phyloP scores from a whole-genome alignment of 2,329 filamentous ascomycete species.

The Colletotrichum siamense region DNA sequence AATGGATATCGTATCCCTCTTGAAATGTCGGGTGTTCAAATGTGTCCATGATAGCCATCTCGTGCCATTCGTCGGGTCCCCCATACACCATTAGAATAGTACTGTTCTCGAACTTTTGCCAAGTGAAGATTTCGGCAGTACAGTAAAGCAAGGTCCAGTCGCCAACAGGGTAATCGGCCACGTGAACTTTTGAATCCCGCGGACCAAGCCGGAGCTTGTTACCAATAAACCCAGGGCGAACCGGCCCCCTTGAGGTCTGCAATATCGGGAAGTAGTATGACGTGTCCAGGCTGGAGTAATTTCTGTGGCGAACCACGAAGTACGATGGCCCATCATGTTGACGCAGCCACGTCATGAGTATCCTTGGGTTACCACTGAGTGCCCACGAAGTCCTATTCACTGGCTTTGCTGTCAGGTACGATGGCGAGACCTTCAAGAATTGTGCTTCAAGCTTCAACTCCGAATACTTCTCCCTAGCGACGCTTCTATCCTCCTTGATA shows the following conservation, averaged over 20 bases:
- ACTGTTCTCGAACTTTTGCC: constrained; percentile 66
- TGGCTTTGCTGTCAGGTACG: constrained; percentile 67
- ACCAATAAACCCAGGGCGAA: constrained; percentile 65
- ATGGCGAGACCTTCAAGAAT: constrained; percentile 75
- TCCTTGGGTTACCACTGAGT: constrained; percentile 54
- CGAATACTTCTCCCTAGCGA: constrained; percentile 78
- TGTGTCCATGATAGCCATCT: constrained; percentile 56
- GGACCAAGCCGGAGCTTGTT: constrained; percentile 63
- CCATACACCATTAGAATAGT: constrained; percentile 70
- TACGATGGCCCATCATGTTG: constrained; percentile 61
- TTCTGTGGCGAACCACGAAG: constrained; percentile 71
- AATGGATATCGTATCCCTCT: constrained; percentile 13
- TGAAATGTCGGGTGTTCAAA: constrained; percentile 41
- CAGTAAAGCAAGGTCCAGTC: constrained; percentile 68
- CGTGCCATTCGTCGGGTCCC: constrained; percentile 65
- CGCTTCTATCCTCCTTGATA: constrained; percentile 72
- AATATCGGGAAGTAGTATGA: constrained; percentile 70
- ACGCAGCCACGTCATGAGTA: constrained; percentile 67
- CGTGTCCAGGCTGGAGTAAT: constrained; percentile 63
- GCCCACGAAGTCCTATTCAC: constrained; percentile 54
- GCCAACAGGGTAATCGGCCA: constrained; percentile 70
- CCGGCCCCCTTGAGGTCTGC: constrained; percentile 50
- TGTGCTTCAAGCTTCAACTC: constrained; percentile 80
- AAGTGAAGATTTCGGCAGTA: constrained; percentile 73
- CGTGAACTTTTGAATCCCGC: constrained; percentile 71